These are phyloP conservation scores for Agrocybe praecox DNA, from an alignment of 768 basidiomycete genomes.

Conservation along the genomic window DNA sequence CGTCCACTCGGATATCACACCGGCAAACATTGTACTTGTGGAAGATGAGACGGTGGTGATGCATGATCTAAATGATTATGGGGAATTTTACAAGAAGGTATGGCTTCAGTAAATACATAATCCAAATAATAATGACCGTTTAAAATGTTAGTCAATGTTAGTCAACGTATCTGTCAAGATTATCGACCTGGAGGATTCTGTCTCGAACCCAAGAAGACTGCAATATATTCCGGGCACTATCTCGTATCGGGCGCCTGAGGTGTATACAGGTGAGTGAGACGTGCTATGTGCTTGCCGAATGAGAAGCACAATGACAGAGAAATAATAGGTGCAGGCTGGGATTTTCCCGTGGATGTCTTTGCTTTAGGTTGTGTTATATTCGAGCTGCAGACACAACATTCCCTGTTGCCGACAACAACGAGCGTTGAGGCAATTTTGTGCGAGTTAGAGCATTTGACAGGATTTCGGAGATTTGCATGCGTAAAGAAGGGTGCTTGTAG, in stretches of 20 bases:
- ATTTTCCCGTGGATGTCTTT: not conserved
- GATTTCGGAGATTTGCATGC: not conserved
- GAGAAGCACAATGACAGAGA: not conserved
- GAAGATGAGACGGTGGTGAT: not conserved
- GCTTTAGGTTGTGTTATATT: constrained; percentile 1
- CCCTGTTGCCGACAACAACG: not conserved
- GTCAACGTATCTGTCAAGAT: not conserved
- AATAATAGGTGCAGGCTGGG: not conserved
- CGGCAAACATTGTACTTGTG: constrained; percentile 2
- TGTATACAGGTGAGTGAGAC: not conserved
- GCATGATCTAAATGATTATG: not conserved
- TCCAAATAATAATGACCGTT: not conserved
- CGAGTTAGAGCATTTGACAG: not conserved
- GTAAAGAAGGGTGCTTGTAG: no score
- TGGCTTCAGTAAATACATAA: not conserved
- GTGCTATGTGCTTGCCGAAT: not conserved
- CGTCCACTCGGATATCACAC: constrained; percentile 4
- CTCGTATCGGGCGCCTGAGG: not conserved
- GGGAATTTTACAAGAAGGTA: not conserved
- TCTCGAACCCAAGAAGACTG: not conserved
- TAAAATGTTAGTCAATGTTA: not conserved
- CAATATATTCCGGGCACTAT: not conserved
- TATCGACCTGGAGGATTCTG: constrained; percentile 4
- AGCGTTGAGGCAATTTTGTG: not conserved
- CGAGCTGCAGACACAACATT: not conserved